Conservation (phyloP, 805 yeast species). For the Schwanniomyces yamadae region DNA sequence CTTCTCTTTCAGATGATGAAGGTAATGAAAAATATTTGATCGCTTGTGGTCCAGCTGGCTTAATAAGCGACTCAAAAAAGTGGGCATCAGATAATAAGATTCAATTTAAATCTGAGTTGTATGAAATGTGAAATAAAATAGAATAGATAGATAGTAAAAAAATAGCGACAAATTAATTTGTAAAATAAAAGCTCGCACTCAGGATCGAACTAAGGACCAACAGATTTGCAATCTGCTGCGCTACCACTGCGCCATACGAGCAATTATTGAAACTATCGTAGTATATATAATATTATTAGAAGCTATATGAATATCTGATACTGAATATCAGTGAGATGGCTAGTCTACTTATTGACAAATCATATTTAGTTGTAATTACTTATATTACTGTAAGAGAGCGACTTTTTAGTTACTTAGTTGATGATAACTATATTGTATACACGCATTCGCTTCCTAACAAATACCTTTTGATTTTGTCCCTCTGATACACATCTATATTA, state of each 20-base stretch:
- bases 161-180: background rate
- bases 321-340: too few species aligned
- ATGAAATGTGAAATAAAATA: slow-evolving; percentile 23
- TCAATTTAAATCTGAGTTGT: slow-evolving; percentile 45
- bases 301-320: too few species aligned
- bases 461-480: too few species aligned
- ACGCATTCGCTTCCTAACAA: too few species aligned
- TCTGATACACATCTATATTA: too few species aligned
- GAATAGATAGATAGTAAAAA: background rate
- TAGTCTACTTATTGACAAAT: too few species aligned
- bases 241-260: slow-evolving; percentile 93
- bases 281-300: too few species aligned
- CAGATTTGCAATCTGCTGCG: slow-evolving; percentile 99
- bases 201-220: slow-evolving; percentile 97
- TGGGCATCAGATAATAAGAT: slow-evolving; percentile 39
- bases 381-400: too few species aligned
- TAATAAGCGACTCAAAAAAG: slow-evolving; percentile 39
- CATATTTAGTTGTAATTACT: too few species aligned
- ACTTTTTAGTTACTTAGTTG: too few species aligned
- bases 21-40: slow-evolving; percentile 49
- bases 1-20: slow-evolving; percentile 25
- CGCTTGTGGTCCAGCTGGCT: slow-evolving; percentile 56
- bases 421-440: too few species aligned
- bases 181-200: slow-evolving; percentile 72
- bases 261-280: too few species aligned